phyloP scores from a whole-genome alignment of 257 asterid species.

The Solanum medicagineum region DNA sequence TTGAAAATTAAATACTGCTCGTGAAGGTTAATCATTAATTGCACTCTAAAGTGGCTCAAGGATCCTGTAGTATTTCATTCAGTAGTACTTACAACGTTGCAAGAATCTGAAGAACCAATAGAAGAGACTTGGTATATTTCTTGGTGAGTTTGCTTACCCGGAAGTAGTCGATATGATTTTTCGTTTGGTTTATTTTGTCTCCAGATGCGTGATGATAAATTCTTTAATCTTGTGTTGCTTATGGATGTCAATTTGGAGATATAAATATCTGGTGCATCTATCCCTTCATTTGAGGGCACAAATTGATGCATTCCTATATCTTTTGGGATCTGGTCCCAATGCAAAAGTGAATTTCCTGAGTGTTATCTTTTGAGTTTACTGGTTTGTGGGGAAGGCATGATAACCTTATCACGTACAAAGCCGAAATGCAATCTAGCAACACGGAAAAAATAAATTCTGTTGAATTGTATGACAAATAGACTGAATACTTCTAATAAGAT shows the following conservation, averaged over 20 bases:
- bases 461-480: not conserved
- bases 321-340: not conserved
- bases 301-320: not conserved
- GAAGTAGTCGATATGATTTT: not conserved
- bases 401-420: not conserved
- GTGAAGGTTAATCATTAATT: conserved; percentile 47
- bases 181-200: conserved; percentile 1
- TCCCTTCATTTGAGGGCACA: not conserved
- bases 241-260: not conserved
- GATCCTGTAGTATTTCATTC: conserved; percentile 36
- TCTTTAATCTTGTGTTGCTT: not conserved
- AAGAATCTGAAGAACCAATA: conserved; percentile 28
- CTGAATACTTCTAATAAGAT: not conserved
- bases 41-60: conserved; percentile 37
- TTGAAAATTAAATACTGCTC: conserved; percentile 35
- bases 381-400: not conserved
- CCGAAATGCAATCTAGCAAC: not conserved
- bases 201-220: not conserved
- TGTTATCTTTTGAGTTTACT: not conserved
- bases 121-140: conserved; percentile 24
- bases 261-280: not conserved
- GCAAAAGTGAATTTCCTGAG: not conserved
- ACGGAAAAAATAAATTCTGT: not conserved
- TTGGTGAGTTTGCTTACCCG: conserved; percentile 43
- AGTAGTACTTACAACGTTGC: conserved; percentile 27